Evolutionary conservation across 768 basidiomycete species (phyloP).

Genomic region (Lenzites betulinus): DNA sequence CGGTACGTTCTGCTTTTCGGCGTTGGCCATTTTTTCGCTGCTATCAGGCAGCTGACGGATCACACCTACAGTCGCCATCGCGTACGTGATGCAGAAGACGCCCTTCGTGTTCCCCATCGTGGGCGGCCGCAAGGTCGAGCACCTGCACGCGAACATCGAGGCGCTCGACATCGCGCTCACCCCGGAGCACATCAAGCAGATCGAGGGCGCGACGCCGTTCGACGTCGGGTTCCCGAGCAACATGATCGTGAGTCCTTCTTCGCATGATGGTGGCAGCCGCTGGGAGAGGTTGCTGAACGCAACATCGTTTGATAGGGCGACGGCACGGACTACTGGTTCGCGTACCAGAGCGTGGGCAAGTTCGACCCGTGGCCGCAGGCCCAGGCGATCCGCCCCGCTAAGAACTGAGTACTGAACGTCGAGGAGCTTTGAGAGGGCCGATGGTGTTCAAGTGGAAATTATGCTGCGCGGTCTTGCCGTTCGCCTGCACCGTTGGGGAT

Average conservation of each 20-base stretch:
- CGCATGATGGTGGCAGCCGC: neutral
- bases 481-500: too few species aligned
- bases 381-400: conserved; percentile 21
- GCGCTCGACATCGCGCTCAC: conserved; percentile 21
- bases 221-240: conserved; percentile 24
- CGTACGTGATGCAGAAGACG: conserved; percentile 18
- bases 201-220: conserved; percentile 28
- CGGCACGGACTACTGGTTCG: conserved; percentile 14
- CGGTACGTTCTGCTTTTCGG: neutral
- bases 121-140: conserved; percentile 20
- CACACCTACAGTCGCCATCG: conserved; percentile 32
- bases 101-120: neutral
- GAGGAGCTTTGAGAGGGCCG: neutral
- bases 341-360: conserved; percentile 20
- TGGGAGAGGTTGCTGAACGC: neutral
- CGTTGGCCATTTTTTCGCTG: neutral
- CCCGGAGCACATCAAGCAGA: conserved; percentile 23
- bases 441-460: neutral
- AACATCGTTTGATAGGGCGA: conserved; percentile 17
- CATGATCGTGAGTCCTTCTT: neutral
- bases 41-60: neutral
- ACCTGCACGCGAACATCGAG: conserved; percentile 26
- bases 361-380: conserved; percentile 28
- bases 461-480: too few species aligned
- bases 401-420: neutral